phyloP scores from a whole-genome alignment of 2,329 filamentous ascomycete genomes.

The Fusarium agapanthi region DNA sequence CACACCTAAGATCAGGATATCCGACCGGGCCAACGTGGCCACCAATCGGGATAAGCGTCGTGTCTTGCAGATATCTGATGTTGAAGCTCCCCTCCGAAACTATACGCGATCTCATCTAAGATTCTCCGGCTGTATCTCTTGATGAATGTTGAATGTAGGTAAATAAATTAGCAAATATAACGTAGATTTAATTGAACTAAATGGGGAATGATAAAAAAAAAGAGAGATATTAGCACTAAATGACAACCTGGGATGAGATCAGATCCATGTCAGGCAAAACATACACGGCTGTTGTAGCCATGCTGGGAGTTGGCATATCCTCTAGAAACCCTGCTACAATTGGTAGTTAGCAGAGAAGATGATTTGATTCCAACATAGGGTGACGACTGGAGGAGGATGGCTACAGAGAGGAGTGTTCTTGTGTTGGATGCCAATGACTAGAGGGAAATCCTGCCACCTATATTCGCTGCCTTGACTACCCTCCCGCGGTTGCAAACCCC shows the following conservation, averaged over 20 bases:
- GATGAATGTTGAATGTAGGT: not conserved
- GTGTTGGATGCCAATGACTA: fast-evolving
- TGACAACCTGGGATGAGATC: no score
- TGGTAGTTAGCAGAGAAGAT: not conserved
- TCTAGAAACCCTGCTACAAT: fast-evolving
- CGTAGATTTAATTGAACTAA: fast-evolving
- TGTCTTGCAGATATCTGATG: not conserved
- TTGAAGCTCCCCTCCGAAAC: no score
- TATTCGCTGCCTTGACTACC: not conserved
- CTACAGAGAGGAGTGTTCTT: not conserved
- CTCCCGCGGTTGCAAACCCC: fast-evolving
- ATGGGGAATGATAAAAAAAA: not conserved
- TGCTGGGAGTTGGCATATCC: not conserved
- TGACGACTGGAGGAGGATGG: fast-evolving
- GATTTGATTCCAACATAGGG: not conserved
- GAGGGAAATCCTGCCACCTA: not conserved
- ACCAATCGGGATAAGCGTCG: fast-evolving
- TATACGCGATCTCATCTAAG: fast-evolving
- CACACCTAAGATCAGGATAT: fast-evolving
- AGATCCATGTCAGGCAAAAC: not conserved
- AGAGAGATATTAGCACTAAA: not conserved
- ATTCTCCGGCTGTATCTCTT: fast-evolving
- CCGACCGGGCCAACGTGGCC: no score
- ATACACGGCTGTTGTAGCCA: not conserved
- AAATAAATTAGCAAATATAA: fast-evolving